Percentiles rank a stretch among this genome's conserved stretches.
Evolutionary conservation across 352 stramenopile species (phyloP).

Genomic region (Phytophthora palmivora): DNA sequence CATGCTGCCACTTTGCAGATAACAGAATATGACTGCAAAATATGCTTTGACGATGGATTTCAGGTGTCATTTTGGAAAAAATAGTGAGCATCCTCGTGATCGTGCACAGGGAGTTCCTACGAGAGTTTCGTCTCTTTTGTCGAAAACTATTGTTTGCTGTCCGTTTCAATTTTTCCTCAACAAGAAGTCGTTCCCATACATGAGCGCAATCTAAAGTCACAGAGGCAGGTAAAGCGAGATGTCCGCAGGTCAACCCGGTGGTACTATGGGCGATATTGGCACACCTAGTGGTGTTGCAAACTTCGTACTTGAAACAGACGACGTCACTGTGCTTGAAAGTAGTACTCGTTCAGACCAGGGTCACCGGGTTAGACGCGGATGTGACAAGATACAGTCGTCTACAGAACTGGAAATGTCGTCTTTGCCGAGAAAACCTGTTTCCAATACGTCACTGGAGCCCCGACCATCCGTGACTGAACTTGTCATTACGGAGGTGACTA

Average conservation of each 20-base stretch:
- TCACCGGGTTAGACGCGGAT: background rate
- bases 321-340: conserved; percentile 14
- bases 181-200: background rate
- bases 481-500: conserved; percentile 20
- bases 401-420: background rate
- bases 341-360: background rate
- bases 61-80: background rate
- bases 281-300: conserved; percentile 3
- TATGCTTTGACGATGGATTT: background rate
- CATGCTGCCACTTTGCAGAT: background rate
- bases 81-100: too few relatives aligned
- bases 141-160: conserved; percentile 9
- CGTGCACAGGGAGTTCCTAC: too few relatives aligned
- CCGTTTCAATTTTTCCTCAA: background rate
- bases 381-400: background rate
- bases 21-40: too few relatives aligned
- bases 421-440: background rate
- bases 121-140: too few relatives aligned
- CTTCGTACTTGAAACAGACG: conserved; percentile 25
- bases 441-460: background rate
- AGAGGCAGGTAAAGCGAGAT: background rate
- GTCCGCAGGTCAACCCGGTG: background rate
- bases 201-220: background rate
- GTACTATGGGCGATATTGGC: background rate
- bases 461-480: conserved; percentile 13